A percentile compares a stretch with the other conserved stretches of the same genome.
These are phyloP conservation scores for Vishniacozyma victoriae DNA, from an alignment of 768 basidiomycete genomes.

Conservation along the genomic window DNA sequence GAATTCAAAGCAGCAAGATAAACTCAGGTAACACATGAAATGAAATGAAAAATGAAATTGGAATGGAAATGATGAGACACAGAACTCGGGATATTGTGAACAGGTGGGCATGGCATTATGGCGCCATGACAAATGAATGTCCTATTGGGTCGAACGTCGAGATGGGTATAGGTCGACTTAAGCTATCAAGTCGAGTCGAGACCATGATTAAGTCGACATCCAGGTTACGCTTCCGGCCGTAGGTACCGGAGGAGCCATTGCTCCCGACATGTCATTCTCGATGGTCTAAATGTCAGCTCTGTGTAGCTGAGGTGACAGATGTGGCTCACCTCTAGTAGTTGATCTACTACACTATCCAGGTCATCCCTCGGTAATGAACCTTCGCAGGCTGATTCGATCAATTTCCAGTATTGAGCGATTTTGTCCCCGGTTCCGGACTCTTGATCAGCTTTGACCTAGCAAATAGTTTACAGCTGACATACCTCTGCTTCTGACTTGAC, in stretches of 20 bases:
- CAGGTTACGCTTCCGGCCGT: neutral
- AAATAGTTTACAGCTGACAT: conserved; percentile 11
- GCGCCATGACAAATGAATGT: too few relatives aligned
- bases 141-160: too few relatives aligned
- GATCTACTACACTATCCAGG: conserved; percentile 76
- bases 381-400: conserved; percentile 87
- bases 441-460: neutral
- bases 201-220: too few relatives aligned
- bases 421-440: conserved; percentile 75
- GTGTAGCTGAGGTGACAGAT: neutral
- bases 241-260: neutral
- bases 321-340: conserved; percentile 63
- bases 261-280: conserved; percentile 12
- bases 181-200: too few relatives aligned
- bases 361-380: conserved; percentile 70
- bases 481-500: conserved; percentile 74
- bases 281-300: conserved; percentile 12
- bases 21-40: too few relatives aligned
- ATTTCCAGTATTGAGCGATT: conserved; percentile 78
- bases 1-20: too few relatives aligned
- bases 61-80: too few relatives aligned
- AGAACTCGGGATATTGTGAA: too few relatives aligned
- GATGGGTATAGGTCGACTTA: too few relatives aligned
- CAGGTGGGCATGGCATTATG: too few relatives aligned
- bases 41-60: too few relatives aligned